phyloP scores from a whole-genome alignment of 2,329 filamentous ascomycete species.

The Dryadomyces quercus-mongolicae region DNA sequence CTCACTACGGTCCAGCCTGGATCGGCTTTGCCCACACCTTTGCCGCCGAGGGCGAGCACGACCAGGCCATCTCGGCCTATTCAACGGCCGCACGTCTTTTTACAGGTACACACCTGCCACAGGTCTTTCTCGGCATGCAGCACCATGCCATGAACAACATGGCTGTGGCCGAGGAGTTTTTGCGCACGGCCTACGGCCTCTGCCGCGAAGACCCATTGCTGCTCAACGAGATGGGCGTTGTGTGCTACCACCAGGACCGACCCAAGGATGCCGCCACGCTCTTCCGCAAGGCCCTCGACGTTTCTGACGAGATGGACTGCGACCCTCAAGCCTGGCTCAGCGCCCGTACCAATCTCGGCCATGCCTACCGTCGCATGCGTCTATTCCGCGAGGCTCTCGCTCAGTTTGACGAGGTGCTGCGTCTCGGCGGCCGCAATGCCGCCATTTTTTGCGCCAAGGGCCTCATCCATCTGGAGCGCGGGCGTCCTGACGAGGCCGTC shows the following conservation, averaged over 20 bases:
- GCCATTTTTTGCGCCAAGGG: slow-evolving; percentile 74
- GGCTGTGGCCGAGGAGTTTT: slow-evolving; percentile 83
- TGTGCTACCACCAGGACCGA: slow-evolving; percentile 85
- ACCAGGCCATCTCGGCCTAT: slow-evolving; percentile 96
- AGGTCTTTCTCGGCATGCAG: slow-evolving; percentile 96
- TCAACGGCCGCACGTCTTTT: slow-evolving; percentile 90
- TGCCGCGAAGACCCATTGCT: slow-evolving; percentile 80
- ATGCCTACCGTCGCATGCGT: slow-evolving; percentile 66
- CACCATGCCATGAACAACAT: slow-evolving; percentile 94
- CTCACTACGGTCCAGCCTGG: slow-evolving; percentile 95
- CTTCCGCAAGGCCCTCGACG: slow-evolving; percentile 64
- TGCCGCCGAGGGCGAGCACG: slow-evolving; percentile 91
- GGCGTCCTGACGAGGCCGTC: slow-evolving; percentile 63
- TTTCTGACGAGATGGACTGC: slow-evolving; percentile 70
- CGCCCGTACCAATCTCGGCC: slow-evolving; percentile 78
- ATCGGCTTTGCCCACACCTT: slow-evolving; percentile 99
- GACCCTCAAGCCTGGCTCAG: slow-evolving; percentile 74
- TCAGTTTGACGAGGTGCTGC: slow-evolving; percentile 78
- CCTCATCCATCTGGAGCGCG: slow-evolving; percentile 69
- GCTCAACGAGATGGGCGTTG: slow-evolving; percentile 89
- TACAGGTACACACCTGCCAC: slow-evolving; percentile 91
- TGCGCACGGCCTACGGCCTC: slow-evolving; percentile 74
- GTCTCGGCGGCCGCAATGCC: slow-evolving; percentile 68
- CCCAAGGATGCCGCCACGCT: slow-evolving; percentile 63
- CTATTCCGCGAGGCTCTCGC: slow-evolving; percentile 59